Conservation (phyloP, 73 alveolate genomes). For the Tetrahymena thermophila region DNA sequence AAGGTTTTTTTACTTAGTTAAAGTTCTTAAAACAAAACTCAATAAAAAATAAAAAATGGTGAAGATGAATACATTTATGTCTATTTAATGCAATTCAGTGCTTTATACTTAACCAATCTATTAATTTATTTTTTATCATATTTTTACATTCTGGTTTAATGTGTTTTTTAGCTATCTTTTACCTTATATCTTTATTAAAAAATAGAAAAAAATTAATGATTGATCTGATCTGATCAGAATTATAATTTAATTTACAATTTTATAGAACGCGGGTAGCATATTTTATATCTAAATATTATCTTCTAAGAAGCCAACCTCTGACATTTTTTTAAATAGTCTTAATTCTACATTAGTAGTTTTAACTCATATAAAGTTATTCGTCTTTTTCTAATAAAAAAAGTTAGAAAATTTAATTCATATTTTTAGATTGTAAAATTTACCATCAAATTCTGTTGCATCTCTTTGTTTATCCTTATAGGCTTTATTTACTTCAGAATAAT, state of each 20-base stretch:
- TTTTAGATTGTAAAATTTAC: too few species aligned
- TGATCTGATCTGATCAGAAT: too few species aligned
- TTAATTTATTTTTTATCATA: slow-evolving; percentile 16
- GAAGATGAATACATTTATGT: too few species aligned
- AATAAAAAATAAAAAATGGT: too few species aligned
- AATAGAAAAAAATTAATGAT: neutral
- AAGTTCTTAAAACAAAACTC: too few species aligned
- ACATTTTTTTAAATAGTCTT: slow-evolving; percentile 26
- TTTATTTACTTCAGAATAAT: neutral
- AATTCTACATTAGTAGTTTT: neutral
- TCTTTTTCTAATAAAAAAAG: neutral
- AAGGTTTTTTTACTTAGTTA: too few species aligned
- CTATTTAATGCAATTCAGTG: neutral
- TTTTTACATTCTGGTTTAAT: slow-evolving; percentile 34
- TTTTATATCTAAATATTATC: slow-evolving; percentile 25
- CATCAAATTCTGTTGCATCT: neutral
- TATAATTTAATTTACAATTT: neutral
- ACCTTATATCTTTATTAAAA: slow-evolving; percentile 3
- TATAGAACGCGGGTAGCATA: slow-evolving; percentile 25
- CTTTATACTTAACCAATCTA: slow-evolving; percentile 27
- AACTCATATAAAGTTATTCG: neutral
- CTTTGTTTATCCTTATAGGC: neutral
- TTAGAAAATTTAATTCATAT: too few species aligned
- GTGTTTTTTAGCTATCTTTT: slow-evolving; percentile 6
- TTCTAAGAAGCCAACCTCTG: slow-evolving; percentile 34